These are phyloP conservation scores for Salvia splendens DNA, from an alignment of 257 asterid species.

Conservation along the genomic window DNA sequence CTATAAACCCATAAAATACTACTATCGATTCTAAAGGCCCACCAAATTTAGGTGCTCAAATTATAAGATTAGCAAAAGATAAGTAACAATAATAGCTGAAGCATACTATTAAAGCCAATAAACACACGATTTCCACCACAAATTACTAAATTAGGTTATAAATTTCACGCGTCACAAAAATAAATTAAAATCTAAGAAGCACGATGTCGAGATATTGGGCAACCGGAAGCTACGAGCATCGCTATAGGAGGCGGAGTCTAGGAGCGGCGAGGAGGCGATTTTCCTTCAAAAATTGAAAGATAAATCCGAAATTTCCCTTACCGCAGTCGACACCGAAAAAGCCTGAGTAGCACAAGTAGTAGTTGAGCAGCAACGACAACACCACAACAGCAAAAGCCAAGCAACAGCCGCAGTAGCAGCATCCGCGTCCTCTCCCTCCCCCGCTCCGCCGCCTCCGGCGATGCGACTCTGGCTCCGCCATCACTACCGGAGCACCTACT, in stretches of 20 bases:
- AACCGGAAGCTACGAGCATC: not conserved
- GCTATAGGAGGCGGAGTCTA: not conserved
- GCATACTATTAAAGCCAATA: not conserved
- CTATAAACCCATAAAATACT: no score
- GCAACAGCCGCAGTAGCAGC: constrained; percentile 28
- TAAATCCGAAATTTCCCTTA: not conserved
- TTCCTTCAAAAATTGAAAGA: not conserved
- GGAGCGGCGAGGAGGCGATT: constrained; percentile 19
- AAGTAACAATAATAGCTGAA: no score
- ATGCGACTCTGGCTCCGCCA: constrained; percentile 12
- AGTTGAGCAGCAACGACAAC: constrained; percentile 11
- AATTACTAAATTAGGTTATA: not conserved
- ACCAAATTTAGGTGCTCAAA: no score
- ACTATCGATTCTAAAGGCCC: no score
- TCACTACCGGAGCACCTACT: not conserved
- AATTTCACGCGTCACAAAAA: not conserved
- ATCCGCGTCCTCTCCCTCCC: constrained; percentile 10
- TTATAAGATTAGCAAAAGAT: no score
- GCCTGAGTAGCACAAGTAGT: constrained; percentile 18
- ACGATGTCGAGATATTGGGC: not conserved
- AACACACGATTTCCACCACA: not conserved
- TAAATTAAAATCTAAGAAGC: not conserved
- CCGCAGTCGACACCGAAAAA: constrained; percentile 7
- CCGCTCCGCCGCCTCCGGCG: constrained; percentile 23
- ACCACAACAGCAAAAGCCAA: not conserved